Percentiles rank a stretch among this genome's conserved stretches.
Conservation (phyloP, 163 green algal species). For the Volvox carteri region DNA sequence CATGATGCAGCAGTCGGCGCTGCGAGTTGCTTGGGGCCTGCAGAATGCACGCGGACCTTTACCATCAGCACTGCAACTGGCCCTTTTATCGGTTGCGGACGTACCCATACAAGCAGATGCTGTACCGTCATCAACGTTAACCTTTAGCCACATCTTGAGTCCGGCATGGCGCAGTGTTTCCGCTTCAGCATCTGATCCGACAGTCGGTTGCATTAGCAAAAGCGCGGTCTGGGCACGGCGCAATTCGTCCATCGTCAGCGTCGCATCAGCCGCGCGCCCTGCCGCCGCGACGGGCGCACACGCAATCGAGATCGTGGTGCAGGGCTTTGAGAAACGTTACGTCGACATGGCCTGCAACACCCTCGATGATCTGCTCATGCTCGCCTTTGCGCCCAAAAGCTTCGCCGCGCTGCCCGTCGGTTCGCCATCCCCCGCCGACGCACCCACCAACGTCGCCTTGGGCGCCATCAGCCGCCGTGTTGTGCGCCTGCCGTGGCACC, state of each 20-base stretch:
- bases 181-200: not conserved
- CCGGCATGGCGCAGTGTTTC: not conserved
- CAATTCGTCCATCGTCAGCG: not conserved
- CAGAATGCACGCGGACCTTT: not conserved
- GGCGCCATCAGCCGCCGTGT: slow-evolving; percentile 19
- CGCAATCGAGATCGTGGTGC: slow-evolving; percentile 54
- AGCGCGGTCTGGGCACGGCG: not conserved
- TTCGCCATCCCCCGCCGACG: not conserved
- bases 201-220: not conserved
- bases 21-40: not conserved
- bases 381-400: slow-evolving; percentile 70
- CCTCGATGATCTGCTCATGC: slow-evolving; percentile 65
- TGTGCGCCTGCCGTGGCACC: slow-evolving; percentile 43
- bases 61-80: slow-evolving; percentile 7
- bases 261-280: not conserved
- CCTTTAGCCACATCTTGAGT: not conserved
- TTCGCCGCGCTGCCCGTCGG: slow-evolving; percentile 18
- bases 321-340: slow-evolving; percentile 69
- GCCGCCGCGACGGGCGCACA: slow-evolving; percentile 32
- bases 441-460: slow-evolving; percentile 16
- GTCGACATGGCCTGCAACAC: slow-evolving; percentile 63
- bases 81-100: not conserved
- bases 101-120: not conserved
- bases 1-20: slow-evolving; percentile 38
- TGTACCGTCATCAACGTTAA: not conserved